Evolutionary conservation across 2,329 filamentous ascomycete genomes (phyloP).

Genomic region (Fusarium odoratissimum): DNA sequence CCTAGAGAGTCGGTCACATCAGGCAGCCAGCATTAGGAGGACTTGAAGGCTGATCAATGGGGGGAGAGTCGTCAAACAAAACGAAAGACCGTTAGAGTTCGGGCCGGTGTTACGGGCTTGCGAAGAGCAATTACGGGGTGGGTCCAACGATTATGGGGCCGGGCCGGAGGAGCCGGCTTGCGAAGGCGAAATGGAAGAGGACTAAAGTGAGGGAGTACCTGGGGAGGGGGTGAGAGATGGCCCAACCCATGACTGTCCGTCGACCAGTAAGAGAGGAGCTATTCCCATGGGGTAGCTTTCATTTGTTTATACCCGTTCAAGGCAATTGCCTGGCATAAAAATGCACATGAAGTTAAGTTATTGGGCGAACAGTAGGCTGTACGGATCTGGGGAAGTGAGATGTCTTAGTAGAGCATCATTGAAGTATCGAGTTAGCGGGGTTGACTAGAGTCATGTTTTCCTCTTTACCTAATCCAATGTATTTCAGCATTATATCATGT

Average conservation of each 20-base stretch:
- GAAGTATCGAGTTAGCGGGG: background rate
- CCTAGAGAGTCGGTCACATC: constrained; percentile 42
- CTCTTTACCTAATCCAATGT: constrained; percentile 6
- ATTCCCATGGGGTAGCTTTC: constrained; percentile 19
- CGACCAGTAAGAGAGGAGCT: constrained; percentile 10
- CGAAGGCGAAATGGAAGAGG: constrained; percentile 13
- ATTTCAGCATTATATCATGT: background rate
- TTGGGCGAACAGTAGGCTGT: background rate
- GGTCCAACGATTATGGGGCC: constrained; percentile 13
- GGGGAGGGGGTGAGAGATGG: constrained; percentile 1
- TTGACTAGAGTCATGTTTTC: background rate
- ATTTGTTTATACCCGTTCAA: constrained; percentile 35
- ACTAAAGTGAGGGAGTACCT: constrained; percentile 1
- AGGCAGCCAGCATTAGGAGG: constrained; percentile 24
- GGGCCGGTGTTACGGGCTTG: constrained; percentile 12
- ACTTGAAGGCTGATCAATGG: constrained; percentile 5
- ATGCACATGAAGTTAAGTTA: background rate
- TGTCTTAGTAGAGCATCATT: constrained; percentile 3
- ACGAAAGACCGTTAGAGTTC: background rate
- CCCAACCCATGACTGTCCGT: background rate
- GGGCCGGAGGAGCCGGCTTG: constrained; percentile 23
- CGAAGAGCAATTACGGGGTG: constrained; percentile 3
- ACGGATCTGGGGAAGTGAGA: background rate
- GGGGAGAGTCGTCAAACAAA: background rate
- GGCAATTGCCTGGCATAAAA: constrained; percentile 19